Conservation (phyloP, 2,329 filamentous ascomycete genomes). For the Colletotrichum sp. region DNA sequence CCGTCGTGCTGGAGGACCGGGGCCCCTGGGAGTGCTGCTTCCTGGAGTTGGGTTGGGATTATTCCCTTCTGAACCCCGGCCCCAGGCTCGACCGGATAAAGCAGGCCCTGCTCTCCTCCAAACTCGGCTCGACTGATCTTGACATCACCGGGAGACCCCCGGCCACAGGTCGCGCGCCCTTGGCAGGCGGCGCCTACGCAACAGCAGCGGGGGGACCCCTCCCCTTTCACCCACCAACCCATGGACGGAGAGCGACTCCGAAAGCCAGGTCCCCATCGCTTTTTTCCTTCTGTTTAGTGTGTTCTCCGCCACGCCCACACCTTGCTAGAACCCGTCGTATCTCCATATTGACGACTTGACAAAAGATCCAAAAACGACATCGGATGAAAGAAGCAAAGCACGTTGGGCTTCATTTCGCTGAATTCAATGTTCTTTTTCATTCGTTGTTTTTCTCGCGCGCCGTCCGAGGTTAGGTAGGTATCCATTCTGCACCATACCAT, state of each 20-base stretch:
- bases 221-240: background rate
- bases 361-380: conserved; percentile 8
- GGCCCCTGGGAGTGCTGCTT: background rate
- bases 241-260: conserved; percentile 12
- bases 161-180: background rate
- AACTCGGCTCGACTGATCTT: conserved; percentile 18
- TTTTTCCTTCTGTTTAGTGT: background rate
- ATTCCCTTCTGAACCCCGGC: background rate
- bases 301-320: background rate
- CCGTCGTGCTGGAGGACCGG: background rate
- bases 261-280: background rate
- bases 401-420: background rate
- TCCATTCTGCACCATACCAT: background rate
- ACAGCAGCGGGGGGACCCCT: background rate
- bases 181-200: conserved; percentile 8
- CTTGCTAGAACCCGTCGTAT: conserved; percentile 5
- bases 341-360: background rate
- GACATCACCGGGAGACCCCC: conserved; percentile 13
- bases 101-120: background rate
- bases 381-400: conserved; percentile 4
- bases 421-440: background rate
- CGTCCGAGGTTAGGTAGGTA: background rate
- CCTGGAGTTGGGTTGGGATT: background rate
- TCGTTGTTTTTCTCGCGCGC: background rate
- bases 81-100: background rate